Percentiles rank a stretch among this genome's conserved stretches.
Evolutionary conservation across 2,329 filamentous ascomycete species (phyloP).

Genomic region (Fusarium robinianum): DNA sequence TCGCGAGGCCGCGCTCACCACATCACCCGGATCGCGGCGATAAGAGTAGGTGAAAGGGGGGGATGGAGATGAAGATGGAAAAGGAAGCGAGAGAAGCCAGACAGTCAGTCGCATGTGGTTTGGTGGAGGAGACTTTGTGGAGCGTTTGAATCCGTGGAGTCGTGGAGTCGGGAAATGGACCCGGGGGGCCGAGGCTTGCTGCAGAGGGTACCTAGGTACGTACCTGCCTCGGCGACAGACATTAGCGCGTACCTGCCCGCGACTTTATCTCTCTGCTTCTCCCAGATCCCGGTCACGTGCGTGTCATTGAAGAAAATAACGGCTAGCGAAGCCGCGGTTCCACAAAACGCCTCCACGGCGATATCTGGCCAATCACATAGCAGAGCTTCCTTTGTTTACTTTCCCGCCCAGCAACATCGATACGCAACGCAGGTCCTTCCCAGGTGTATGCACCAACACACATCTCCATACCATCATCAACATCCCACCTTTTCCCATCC

Average conservation of each 20-base stretch:
- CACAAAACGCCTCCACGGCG: background rate
- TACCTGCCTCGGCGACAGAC: constrained; percentile 13
- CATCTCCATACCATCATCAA: constrained; percentile 22
- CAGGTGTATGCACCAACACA: constrained; percentile 19
- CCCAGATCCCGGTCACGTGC: constrained; percentile 30
- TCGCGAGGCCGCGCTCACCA: constrained; percentile 28
- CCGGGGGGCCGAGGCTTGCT: constrained; percentile 41
- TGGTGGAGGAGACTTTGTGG: no score
- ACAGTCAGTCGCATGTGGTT: no score
- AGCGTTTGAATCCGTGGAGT: constrained; percentile 24
- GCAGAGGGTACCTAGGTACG: constrained; percentile 18
- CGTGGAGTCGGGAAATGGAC: constrained; percentile 36
- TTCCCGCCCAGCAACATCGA: constrained; percentile 47
- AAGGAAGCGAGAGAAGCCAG: no score
- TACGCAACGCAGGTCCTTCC: constrained; percentile 24
- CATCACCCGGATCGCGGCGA: constrained; percentile 27
- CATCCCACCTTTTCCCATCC: constrained; percentile 29
- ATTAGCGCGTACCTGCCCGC: no score
- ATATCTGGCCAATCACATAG: constrained; percentile 37
- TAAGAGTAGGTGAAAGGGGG: constrained; percentile 11
- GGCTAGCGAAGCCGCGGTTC: background rate
- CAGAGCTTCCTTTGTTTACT: constrained; percentile 48
- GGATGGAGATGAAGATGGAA: constrained; percentile 27
- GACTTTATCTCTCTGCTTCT: no score
- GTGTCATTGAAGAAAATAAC: no score